A percentile compares a stretch with the other conserved stretches of the same genome.
Evolutionary conservation across 352 stramenopile genomes (phyloP).

Genomic region (Phytophthora fragariaefolia): DNA sequence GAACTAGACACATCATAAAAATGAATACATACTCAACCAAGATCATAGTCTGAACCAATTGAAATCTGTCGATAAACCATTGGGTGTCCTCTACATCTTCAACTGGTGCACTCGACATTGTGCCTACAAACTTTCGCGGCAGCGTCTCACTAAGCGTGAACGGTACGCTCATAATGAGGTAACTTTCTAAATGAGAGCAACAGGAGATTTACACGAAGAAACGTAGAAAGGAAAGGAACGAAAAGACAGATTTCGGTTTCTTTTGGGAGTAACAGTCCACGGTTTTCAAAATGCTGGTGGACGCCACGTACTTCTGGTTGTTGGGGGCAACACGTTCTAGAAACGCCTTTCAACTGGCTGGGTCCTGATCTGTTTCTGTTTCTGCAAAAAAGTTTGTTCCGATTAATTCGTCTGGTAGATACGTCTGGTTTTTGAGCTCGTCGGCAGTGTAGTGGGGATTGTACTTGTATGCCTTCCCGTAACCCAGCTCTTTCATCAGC

Average conservation of each 20-base stretch:
- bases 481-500: slow-evolving; percentile 82
- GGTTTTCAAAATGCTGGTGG: slow-evolving; percentile 9
- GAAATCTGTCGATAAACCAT: slow-evolving; percentile 37
- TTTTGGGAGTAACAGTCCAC: slow-evolving; percentile 23
- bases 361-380: slow-evolving; percentile 12
- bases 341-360: not conserved
- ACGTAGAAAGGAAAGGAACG: slow-evolving; percentile 11
- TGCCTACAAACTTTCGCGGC: not conserved
- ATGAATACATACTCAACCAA: slow-evolving; percentile 56
- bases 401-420: slow-evolving; percentile 74
- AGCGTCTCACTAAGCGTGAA: not conserved
- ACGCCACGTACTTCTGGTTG: not conserved
- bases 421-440: slow-evolving; percentile 84
- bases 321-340: not conserved
- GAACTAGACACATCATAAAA: slow-evolving; percentile 43
- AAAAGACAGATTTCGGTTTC: slow-evolving; percentile 23
- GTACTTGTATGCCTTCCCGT: slow-evolving; percentile 85
- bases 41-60: slow-evolving; percentile 51
- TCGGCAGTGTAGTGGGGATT: slow-evolving; percentile 76
- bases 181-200: slow-evolving; percentile 3
- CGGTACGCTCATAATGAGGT: not conserved
- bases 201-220: not conserved
- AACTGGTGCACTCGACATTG: not conserved
- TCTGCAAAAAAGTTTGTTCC: slow-evolving; percentile 67
- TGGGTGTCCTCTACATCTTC: slow-evolving; percentile 9